These are phyloP conservation scores for Arabidopsis thaliana DNA, from an alignment of 345 rosid genomes.

Conservation along the genomic window TAIR10.1 NC_003074.8:18282001-18282500, in stretches of 20 bases:
- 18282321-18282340: not conserved
- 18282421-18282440: not conserved
- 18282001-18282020: no score
- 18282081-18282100: no score
- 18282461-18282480: not conserved
- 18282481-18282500: not conserved
- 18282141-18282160: not conserved
- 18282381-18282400: not conserved
- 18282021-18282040: not conserved
- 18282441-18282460: not conserved
- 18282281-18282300: no score
- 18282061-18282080: no score
- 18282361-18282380: not conserved
- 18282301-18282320: not conserved
- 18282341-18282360: not conserved
- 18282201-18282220: no score
- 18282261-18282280: not conserved
- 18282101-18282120: no score
- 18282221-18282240: not conserved
- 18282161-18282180: no score
- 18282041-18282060: no score
- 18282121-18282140: not conserved
- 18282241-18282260: not conserved
- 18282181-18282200: no score
- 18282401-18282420: conserved; percentile 15